Evolutionary conservation across 2,329 filamentous ascomycete species (phyloP).

Genomic region (Zymoseptoria tritici): DNA sequence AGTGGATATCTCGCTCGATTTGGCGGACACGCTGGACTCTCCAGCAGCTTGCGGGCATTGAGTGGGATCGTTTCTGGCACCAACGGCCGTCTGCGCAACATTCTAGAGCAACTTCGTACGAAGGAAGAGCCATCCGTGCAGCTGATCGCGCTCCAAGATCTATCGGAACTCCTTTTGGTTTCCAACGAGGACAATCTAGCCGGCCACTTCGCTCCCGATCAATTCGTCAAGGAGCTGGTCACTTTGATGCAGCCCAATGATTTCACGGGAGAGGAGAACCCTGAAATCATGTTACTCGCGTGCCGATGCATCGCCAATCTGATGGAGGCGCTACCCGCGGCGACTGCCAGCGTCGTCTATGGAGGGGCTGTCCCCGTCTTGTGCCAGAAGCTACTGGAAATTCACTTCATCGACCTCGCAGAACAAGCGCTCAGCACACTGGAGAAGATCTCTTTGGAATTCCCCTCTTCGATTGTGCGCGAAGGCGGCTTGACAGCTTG

Average conservation of each 20-base stretch:
- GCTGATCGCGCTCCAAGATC: slow-evolving; percentile 82
- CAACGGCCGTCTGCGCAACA: slow-evolving; percentile 64
- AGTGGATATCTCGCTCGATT: slow-evolving; percentile 60
- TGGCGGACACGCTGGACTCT: slow-evolving; percentile 57
- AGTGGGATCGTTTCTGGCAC: slow-evolving; percentile 89
- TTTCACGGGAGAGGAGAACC: slow-evolving; percentile 72
- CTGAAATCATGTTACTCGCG: slow-evolving; percentile 93
- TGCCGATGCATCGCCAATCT: slow-evolving; percentile 93
- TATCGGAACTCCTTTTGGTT: slow-evolving; percentile 87
- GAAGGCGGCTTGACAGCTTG: slow-evolving; percentile 96
- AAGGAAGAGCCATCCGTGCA: slow-evolving; percentile 83
- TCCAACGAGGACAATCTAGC: slow-evolving; percentile 95
- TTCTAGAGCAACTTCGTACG: slow-evolving; percentile 56
- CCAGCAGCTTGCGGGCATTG: slow-evolving; percentile 74
- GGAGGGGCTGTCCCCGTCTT: slow-evolving; percentile 92
- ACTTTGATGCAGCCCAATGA: slow-evolving; percentile 85
- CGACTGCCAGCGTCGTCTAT: slow-evolving; percentile 92
- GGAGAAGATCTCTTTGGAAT: slow-evolving; percentile 95
- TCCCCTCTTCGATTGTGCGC: slow-evolving; percentile 87
- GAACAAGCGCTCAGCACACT: slow-evolving; percentile 95
- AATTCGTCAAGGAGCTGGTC: slow-evolving; percentile 92
- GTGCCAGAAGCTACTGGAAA: slow-evolving; percentile 91
- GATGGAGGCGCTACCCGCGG: slow-evolving; percentile 92
- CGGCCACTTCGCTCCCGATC: slow-evolving; percentile 88
- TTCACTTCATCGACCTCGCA: slow-evolving; percentile 92